Base-by-base conservation (phyloP, 495 filamentous ascomycete genomes). In the Aspergillus cristatus region DNA sequence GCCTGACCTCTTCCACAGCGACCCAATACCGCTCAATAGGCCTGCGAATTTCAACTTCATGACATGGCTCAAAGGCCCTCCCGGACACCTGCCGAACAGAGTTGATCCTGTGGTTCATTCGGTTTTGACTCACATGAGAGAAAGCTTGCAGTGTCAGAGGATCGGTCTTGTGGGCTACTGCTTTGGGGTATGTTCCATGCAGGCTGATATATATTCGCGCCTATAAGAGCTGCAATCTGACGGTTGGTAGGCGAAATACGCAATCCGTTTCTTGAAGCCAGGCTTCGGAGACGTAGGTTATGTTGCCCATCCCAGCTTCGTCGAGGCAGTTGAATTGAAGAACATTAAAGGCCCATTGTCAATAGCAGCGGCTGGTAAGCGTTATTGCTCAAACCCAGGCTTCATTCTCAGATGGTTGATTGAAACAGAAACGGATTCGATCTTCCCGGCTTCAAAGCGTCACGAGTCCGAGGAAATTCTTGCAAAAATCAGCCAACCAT, bases 101-200 rank as follows among this genome's bases (percentile, higher is more conserved):
- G 76, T 87, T 3, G 77, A 84, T 35, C 73, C 75, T 2, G 71
- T 83, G 38, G 59, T 86, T 32, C 60, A 70, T 14, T 55, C 60
- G 1, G 55, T 72, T 12, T 54, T 84, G 35, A 62, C 61, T 13
- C 71, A 74, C 46, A 61, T 84, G 53, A 68, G 66, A 40, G 54
- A 42, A 2, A 51, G 51, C 14, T 50, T 76, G 8, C 73, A 76
- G 55, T 43, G 70, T 30, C 75, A 77, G 58, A 75, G 71, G 47
- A 56, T 90, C 28, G 85, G 79, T 1, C 72, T 67, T 28, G 69
- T 81, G 2, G 85, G 85, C 7, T 88, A 89, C 65, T 90, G 85
- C 63, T 90, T 87, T 50, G 85, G 84, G 8, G 50, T 50, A 45
- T 18, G 50, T 38, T 15, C n/a, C n/a, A n/a, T n/a, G n/a, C n/a